Percentiles rank a stretch among this genome's conserved stretches.
These are phyloP conservation scores for Lagenaria siceraria DNA, from an alignment of 306 rosid genomes.

Conservation along the genomic window DNA sequence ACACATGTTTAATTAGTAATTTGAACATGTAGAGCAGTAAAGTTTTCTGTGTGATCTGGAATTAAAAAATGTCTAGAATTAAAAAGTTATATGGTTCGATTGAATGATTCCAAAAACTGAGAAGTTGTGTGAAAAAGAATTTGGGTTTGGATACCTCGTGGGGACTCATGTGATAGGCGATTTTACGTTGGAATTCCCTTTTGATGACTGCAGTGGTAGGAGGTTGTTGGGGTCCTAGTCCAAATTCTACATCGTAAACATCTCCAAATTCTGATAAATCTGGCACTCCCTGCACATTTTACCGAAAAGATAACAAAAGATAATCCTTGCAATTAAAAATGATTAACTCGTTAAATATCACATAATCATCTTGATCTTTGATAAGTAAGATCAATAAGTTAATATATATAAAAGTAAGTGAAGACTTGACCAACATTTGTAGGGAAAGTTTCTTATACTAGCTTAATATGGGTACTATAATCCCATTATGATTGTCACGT, in stretches of 20 bases:
- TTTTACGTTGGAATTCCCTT: slow-evolving; percentile 66
- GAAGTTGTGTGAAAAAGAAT: too few species aligned
- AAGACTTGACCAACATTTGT: background rate
- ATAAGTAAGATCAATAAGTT: too few species aligned
- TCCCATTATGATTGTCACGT: too few species aligned
- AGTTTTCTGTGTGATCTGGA: too few species aligned
- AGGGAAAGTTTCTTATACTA: too few species aligned
- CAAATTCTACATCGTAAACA: slow-evolving; percentile 55
- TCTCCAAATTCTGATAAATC: slow-evolving; percentile 75
- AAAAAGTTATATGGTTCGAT: too few species aligned
- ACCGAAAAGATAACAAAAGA: background rate
- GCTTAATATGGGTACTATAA: too few species aligned
- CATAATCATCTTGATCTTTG: background rate
- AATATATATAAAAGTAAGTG: background rate
- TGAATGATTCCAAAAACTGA: too few species aligned
- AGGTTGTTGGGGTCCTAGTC: slow-evolving; percentile 56
- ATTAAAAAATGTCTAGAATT: background rate
- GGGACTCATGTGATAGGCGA: slow-evolving; percentile 54
- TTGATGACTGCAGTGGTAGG: slow-evolving; percentile 72
- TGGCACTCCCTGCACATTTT: slow-evolving; percentile 49
- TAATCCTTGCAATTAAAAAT: background rate
- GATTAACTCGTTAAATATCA: background rate
- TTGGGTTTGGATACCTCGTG: slow-evolving; percentile 40
- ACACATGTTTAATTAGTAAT: too few species aligned
- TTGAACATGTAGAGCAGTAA: too few species aligned